A percentile compares a stretch with the other conserved stretches of the same genome.
These are phyloP conservation scores for Artemisia annua DNA, from an alignment of 129 eudicot species.

Conservation along the genomic window DNA sequence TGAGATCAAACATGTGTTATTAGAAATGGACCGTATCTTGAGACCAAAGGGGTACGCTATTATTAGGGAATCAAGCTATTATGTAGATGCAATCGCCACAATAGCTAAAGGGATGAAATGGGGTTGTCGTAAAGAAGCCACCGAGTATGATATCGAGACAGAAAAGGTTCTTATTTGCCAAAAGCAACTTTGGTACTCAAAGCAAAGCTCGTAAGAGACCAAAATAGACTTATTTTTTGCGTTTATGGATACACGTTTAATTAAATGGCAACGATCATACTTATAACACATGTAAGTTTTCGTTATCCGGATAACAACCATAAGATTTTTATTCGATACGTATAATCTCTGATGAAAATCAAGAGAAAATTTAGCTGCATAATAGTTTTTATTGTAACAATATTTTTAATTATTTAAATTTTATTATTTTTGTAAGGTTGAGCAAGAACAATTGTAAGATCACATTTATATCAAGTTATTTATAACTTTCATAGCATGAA, in stretches of 20 bases:
- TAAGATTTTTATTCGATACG: conserved; percentile 17
- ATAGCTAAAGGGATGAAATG: conserved; percentile 85
- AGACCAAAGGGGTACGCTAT: conserved; percentile 85
- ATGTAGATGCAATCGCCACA: conserved; percentile 61
- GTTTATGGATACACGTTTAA: neutral
- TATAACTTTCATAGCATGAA: conserved; percentile 18
- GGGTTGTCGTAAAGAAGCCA: conserved; percentile 83
- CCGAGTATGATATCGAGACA: conserved; percentile 63
- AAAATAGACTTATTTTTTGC: conserved; percentile 20
- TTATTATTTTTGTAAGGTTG: conserved; percentile 22
- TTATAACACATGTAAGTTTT: conserved; percentile 26
- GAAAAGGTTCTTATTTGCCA: conserved; percentile 88
- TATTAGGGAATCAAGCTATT: conserved; percentile 79
- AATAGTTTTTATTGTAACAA: conserved; percentile 33
- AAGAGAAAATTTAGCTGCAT: conserved; percentile 21
- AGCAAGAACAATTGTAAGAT: conserved; percentile 21
- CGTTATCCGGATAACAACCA: conserved; percentile 9
- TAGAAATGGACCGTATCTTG: conserved; percentile 93
- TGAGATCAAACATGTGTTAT: conserved; percentile 80
- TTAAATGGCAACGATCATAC: conserved; percentile 17
- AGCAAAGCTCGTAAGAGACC: conserved; percentile 53
- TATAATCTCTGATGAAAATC: conserved; percentile 35
- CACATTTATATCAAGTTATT: conserved; percentile 27
- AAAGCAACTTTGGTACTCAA: conserved; percentile 87
- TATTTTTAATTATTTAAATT: conserved; percentile 30